Base-by-base conservation (phyloP, 345 rosid species). In the Acer yangbiense region DNA sequence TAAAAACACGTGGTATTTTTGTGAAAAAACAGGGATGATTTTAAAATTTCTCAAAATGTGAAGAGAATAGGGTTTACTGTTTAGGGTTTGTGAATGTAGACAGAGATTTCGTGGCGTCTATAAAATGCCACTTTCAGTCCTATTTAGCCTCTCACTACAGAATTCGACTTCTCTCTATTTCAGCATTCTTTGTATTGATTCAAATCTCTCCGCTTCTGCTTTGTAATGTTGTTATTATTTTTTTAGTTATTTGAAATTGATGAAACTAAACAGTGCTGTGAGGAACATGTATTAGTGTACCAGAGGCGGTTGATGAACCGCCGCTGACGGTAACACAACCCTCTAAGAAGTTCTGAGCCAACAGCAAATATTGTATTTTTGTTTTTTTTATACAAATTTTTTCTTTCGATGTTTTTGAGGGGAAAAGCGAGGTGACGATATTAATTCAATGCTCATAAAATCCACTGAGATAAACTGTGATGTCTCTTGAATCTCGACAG, bases 331-430 rank as follows among this genome's bases (percentile, higher is more conserved):
- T 65, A 75, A 77, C 85, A 88, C 91, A 82, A 68, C 84, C 89
- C 89, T 88, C 89, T 88, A 88, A 87, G 88, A 88, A 86, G 88
- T 88, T 88, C 90, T 83, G 89, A 88, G 92, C 88, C 62, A 32
- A 32, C 35, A 32, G 5, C 35, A 32, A 32, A 3, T 32, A 32
- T 48, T 57, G 3, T 1, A 25, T 35, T 29, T 18, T 0, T 25
- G 0, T 25, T 25, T 25, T 25, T 25, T 25, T 25, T 25, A 0
- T 25, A 0, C 27, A 25, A 25, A 25, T 25, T 25, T 25, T 1
- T 25, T 25, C 27, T 25, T 25, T 25, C 27, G 27, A 25, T 25
- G 27, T 25, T 25, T 25, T 25, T 25, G 27, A 25, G 27, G 27
- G 27, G 27, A 25, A 25, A 25, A 25, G 27, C 27, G 27, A 25